Conservation (phyloP, 2,329 filamentous ascomycete genomes). For the Pleochaeta shiraiana region DNA sequence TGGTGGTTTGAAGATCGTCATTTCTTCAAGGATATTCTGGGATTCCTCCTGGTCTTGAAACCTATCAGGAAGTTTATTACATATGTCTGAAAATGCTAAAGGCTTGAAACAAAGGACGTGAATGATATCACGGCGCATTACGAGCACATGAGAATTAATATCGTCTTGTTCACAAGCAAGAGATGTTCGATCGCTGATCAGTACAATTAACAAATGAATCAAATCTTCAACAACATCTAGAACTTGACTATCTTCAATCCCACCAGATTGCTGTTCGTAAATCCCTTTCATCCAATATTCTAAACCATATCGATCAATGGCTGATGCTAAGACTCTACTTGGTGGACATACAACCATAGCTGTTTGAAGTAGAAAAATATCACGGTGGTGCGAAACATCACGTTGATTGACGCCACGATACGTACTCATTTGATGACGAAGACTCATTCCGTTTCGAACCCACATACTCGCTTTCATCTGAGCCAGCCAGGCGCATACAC, state of each 20-base stretch:
- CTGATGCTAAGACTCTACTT: conserved; percentile 63
- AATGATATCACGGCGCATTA: conserved; percentile 72
- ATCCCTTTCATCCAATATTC: conserved; percentile 68
- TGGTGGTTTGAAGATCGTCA: conserved; percentile 73
- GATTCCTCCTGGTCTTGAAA: conserved; percentile 80
- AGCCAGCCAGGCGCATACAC: conserved; percentile 88
- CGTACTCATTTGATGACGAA: conserved; percentile 84
- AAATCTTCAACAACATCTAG: conserved; percentile 92
- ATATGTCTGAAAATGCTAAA: conserved; percentile 82
- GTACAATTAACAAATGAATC: conserved; percentile 75
- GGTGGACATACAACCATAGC: conserved; percentile 73
- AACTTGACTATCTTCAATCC: conserved; percentile 70
- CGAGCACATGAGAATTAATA: conserved; percentile 38
- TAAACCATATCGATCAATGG: conserved; percentile 82
- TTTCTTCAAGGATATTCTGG: conserved; percentile 60
- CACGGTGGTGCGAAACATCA: conserved; percentile 83
- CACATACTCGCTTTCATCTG: conserved; percentile 99
- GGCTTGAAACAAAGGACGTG: conserved; percentile 95
- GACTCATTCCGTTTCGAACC: conserved; percentile 92
- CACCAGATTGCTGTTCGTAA: conserved; percentile 46
- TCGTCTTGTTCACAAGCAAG: conserved; percentile 48
- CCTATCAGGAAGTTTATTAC: conserved; percentile 66
- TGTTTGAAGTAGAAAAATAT: conserved; percentile 84
- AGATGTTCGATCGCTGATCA: conserved; percentile 72
- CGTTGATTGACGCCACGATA: conserved; percentile 78